Conservation (phyloP, 345 rosid species). For the Lepidium sativum region DNA sequence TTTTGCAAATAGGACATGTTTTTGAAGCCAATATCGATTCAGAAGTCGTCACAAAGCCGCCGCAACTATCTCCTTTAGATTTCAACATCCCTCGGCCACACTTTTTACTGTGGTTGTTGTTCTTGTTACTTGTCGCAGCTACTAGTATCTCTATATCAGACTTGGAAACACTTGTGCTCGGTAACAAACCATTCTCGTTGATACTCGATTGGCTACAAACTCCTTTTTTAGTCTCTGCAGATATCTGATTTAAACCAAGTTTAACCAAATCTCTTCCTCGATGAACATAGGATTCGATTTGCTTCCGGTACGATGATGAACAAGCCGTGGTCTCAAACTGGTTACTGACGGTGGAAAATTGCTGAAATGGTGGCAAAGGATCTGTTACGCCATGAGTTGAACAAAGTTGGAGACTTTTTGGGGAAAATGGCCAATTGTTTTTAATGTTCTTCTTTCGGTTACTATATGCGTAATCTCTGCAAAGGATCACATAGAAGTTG, state of each 20-base stretch:
- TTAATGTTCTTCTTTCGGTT: conserved; percentile 69
- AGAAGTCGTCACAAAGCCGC: conserved; percentile 29
- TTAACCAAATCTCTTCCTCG: conserved; percentile 20
- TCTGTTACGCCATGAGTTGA: conserved; percentile 82
- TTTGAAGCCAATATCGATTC: conserved; percentile 46
- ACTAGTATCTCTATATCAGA: conserved; percentile 38
- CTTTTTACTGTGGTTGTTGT: conserved; percentile 43
- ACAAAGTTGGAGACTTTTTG: conserved; percentile 63
- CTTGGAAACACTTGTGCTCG: conserved; percentile 43
- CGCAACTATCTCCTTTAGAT: conserved; percentile 46
- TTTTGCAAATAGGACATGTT: conserved; percentile 97
- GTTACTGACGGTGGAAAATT: conserved; percentile 33
- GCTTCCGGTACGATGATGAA: conserved; percentile 24
- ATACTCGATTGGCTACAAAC: conserved; percentile 23
- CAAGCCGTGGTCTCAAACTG: conserved; percentile 27
- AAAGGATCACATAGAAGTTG: conserved; percentile 14
- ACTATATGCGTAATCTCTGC: conserved; percentile 83
- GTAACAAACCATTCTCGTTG: conserved; percentile 51
- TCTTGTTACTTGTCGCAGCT: conserved; percentile 27
- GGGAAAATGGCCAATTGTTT: conserved; percentile 89
- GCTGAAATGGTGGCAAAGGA: conserved; percentile 81
- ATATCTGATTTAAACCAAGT: conserved; percentile 20
- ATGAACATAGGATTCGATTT: conserved; percentile 23
- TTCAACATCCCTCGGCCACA: conserved; percentile 66
- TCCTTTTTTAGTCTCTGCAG: conserved; percentile 33